Evolutionary conservation across 768 basidiomycete genomes (phyloP).

Genomic region (Postia placenta): DNA sequence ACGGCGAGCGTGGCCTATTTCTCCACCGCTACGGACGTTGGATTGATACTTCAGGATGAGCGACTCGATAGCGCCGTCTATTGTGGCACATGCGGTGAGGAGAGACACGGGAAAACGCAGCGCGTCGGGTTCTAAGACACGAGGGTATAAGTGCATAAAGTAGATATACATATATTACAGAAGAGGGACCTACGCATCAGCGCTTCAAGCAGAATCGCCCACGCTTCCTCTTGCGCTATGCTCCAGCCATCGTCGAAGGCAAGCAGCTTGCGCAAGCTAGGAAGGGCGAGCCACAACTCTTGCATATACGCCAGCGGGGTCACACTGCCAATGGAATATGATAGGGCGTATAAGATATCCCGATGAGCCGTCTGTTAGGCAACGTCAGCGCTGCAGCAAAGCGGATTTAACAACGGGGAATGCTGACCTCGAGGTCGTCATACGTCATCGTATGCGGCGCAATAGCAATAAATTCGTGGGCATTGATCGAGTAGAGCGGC

Average conservation of each 20-base stretch:
- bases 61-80: constrained; percentile 36
- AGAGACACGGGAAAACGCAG: constrained; percentile 46
- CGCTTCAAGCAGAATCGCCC: constrained; percentile 43
- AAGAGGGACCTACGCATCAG: constrained; percentile 31
- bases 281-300: constrained; percentile 52
- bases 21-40: neutral
- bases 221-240: constrained; percentile 37
- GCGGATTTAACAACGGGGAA: neutral
- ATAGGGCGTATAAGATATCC: constrained; percentile 43
- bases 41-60: constrained; percentile 29
- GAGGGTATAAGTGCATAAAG: neutral
- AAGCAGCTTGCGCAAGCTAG: constrained; percentile 41
- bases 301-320: constrained; percentile 46
- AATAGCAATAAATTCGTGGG: constrained; percentile 43
- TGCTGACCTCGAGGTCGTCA: constrained; percentile 51
- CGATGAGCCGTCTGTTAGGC: constrained; percentile 44
- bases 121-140: constrained; percentile 42
- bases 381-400: neutral
- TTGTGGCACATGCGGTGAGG: constrained; percentile 47
- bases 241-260: constrained; percentile 38
- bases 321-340: constrained; percentile 43
- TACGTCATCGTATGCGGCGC: constrained; percentile 41
- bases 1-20: neutral
- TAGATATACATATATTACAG: neutral
- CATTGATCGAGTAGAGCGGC: constrained; percentile 48